Conservation (phyloP, 306 rosid species). For the Quercus agrifolia region DNA sequence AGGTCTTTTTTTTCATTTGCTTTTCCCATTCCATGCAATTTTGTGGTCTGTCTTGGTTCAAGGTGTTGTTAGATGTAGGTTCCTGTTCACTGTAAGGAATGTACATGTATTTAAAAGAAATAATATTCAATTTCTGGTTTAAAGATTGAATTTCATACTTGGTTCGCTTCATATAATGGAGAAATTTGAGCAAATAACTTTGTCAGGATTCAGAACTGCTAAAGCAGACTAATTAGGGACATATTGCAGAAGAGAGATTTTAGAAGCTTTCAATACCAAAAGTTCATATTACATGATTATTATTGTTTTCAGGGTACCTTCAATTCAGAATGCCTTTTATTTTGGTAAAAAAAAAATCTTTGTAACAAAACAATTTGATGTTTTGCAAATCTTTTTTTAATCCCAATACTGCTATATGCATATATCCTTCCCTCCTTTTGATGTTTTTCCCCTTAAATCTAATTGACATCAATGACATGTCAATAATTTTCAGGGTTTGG, state of each 20-base stretch:
- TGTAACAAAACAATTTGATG: neutral
- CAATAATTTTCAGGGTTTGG: slow-evolving; percentile 64
- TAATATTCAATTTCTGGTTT: neutral
- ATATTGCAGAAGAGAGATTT: neutral
- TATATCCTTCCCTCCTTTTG: neutral
- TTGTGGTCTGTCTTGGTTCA: neutral
- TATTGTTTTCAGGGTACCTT: slow-evolving; percentile 4
- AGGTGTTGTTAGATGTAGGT: neutral
- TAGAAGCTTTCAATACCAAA: neutral
- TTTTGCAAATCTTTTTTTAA: slow-evolving; percentile 1
- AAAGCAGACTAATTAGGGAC: neutral
- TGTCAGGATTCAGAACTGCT: neutral
- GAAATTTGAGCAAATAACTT: neutral
- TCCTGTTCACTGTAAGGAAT: slow-evolving; percentile 1
- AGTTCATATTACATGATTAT: neutral
- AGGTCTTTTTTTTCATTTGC: slow-evolving; percentile 42
- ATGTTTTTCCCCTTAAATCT: slow-evolving; percentile 5
- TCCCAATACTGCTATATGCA: neutral
- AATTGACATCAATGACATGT: neutral
- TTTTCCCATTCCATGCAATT: neutral
- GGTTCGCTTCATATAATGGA: slow-evolving; percentile 6
- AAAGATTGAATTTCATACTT: neutral
- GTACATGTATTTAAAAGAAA: slow-evolving; percentile 1
- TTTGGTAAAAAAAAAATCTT: neutral
- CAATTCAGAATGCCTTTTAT: slow-evolving; percentile 1